phyloP scores from a whole-genome alignment of 2,329 filamentous ascomycete species.

The Penicillium sp. region DNA sequence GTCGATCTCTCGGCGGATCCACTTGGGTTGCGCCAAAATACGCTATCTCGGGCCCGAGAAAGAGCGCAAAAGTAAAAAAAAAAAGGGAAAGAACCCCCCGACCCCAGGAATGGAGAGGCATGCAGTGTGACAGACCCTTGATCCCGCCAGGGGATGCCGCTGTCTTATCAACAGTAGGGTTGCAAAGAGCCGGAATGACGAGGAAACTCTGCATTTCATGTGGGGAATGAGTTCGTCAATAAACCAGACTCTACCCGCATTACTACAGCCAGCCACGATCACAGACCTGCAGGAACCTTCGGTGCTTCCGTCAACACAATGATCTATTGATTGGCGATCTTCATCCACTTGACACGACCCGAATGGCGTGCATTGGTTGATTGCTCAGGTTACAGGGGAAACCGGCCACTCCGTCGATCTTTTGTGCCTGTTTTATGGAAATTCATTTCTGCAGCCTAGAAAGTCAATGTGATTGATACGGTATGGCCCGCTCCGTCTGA shows the following conservation, averaged over 20 bases:
- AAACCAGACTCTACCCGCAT: not conserved
- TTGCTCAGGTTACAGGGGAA: not conserved
- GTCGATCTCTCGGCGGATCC: not conserved
- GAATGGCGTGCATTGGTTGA: constrained; percentile 1
- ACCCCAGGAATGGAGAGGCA: not conserved
- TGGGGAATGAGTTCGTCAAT: not conserved
- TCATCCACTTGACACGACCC: not conserved
- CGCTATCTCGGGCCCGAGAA: not conserved
- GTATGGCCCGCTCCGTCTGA: constrained; percentile 9
- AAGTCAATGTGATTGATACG: constrained; percentile 23
- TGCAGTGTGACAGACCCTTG: constrained; percentile 2
- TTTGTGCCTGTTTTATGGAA: too few species aligned
- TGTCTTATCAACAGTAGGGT: too few species aligned
- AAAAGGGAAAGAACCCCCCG: too few species aligned
- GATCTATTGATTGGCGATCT: constrained; percentile 7
- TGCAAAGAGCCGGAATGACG: not conserved
- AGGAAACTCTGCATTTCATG: not conserved
- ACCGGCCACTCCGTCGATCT: not conserved
- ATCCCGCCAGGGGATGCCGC: not conserved
- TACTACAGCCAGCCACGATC: constrained; percentile 20
- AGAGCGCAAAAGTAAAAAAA: not conserved
- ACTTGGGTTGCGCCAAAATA: not conserved
- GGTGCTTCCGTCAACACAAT: constrained; percentile 14
- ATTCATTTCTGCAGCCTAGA: constrained; percentile 9
- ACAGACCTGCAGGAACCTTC: constrained; percentile 22